Conservation (phyloP, 2,329 filamentous ascomycete genomes). For the Penicillium sp. region DNA sequence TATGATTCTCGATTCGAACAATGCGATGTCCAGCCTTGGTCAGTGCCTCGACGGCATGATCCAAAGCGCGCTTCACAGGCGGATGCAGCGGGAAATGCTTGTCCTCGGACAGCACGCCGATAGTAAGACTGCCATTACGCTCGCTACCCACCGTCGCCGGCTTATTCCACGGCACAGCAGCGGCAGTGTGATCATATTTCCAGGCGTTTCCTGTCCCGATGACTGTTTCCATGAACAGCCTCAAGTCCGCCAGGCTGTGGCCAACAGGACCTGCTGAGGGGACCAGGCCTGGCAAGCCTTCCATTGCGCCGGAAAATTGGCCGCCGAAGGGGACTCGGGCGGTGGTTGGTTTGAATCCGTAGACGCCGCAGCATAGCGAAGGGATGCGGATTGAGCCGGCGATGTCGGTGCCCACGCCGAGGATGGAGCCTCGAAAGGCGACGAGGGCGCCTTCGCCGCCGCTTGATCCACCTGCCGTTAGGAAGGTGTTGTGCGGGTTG, state of each 20-base stretch:
- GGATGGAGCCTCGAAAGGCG: slow-evolving; percentile 38
- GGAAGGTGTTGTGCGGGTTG: slow-evolving; percentile 31
- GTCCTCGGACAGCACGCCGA: slow-evolving; percentile 55
- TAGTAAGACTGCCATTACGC: slow-evolving; percentile 35
- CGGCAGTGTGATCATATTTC: slow-evolving; percentile 47
- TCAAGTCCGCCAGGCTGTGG: slow-evolving; percentile 24
- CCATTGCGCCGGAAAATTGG: slow-evolving; percentile 19
- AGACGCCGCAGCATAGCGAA: slow-evolving; percentile 37
- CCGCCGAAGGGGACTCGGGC: slow-evolving; percentile 36
- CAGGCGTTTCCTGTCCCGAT: slow-evolving; percentile 45
- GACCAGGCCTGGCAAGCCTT: slow-evolving; percentile 23
- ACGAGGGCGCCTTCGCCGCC: slow-evolving; percentile 41
- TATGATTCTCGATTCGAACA: slow-evolving; percentile 42
- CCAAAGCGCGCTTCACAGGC: slow-evolving; percentile 51
- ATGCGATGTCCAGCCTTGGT: slow-evolving; percentile 50
- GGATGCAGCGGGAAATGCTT: slow-evolving; percentile 54
- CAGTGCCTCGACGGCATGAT: slow-evolving; percentile 44
- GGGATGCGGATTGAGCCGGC: slow-evolving; percentile 43
- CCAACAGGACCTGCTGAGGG: slow-evolving; percentile 25
- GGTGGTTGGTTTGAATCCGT: slow-evolving; percentile 40
- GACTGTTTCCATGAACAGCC: slow-evolving; percentile 43
- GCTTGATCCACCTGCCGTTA: slow-evolving; percentile 33
- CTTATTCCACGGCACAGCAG: slow-evolving; percentile 52
- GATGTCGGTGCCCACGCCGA: slow-evolving; percentile 42
- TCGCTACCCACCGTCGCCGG: slow-evolving; percentile 7